A percentile compares a stretch with the other conserved stretches of the same genome.
These are phyloP conservation scores for Moricandia arvensis DNA, from an alignment of 345 rosid genomes.

Conservation along the genomic window DNA sequence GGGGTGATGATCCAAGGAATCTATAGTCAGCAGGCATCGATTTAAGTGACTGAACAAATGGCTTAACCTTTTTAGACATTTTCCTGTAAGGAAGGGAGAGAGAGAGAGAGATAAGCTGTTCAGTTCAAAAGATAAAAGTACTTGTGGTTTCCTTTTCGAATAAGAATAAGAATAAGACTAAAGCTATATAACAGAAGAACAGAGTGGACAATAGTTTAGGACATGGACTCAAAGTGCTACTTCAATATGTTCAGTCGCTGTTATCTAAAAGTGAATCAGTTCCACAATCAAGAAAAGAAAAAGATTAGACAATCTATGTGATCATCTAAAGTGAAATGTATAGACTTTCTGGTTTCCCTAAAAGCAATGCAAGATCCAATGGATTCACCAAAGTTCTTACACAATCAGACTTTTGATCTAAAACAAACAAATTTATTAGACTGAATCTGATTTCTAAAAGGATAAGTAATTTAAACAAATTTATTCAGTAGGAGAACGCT, in stretches of 20 bases:
- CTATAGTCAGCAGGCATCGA: constrained; percentile 70
- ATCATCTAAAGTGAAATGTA: constrained; percentile 3
- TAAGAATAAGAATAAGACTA: constrained; percentile 40
- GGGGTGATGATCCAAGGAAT: constrained; percentile 47
- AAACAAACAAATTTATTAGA: constrained; percentile 12
- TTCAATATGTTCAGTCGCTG: background rate
- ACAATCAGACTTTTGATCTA: background rate
- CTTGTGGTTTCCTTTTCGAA: constrained; percentile 39
- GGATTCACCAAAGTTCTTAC: background rate
- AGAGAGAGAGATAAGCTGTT: constrained; percentile 21
- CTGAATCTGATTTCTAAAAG: background rate
- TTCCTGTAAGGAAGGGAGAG: constrained; percentile 36
- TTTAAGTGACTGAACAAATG: constrained; percentile 59
- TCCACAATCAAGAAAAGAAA: background rate
- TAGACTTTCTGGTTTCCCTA: background rate
- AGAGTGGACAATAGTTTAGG: constrained; percentile 47
- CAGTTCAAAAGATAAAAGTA: constrained; percentile 33
- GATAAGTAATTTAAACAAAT: too few species aligned
- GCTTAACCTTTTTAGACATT: constrained; percentile 54
- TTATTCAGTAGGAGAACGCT: too few species aligned
- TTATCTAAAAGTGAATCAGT: constrained; percentile 12
- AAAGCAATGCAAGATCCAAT: constrained; percentile 29
- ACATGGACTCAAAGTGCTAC: constrained; percentile 33
- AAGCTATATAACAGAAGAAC: constrained; percentile 38
- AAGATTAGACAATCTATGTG: constrained; percentile 13